These are phyloP conservation scores for Gautieria morchelliformis DNA, from an alignment of 768 basidiomycete genomes.

Conservation along the genomic window DNA sequence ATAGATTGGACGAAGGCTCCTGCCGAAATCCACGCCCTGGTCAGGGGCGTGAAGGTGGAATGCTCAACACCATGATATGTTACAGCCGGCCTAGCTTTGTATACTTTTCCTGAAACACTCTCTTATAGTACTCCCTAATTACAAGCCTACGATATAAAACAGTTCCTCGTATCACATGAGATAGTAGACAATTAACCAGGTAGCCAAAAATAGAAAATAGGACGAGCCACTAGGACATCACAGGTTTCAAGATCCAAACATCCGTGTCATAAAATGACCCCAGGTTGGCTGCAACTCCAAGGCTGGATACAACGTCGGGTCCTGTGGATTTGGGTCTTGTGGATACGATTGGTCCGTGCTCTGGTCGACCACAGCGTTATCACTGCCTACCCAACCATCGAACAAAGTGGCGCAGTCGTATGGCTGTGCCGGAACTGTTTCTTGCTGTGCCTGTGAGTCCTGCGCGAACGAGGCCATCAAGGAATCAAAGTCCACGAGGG, in stretches of 20 bases:
- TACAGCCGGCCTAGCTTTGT: not conserved
- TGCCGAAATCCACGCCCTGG: constrained; percentile 21
- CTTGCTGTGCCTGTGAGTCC: not conserved
- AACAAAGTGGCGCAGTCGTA: not conserved
- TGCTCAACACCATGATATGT: constrained; percentile 13
- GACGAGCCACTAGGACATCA: not conserved
- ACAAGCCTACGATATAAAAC: too few relatives aligned
- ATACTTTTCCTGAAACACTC: not conserved
- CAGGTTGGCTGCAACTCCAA: not conserved
- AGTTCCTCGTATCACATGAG: too few relatives aligned
- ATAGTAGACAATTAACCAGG: too few relatives aligned
- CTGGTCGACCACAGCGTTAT: too few relatives aligned
- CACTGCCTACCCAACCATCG: too few relatives aligned
- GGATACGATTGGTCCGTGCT: too few relatives aligned
- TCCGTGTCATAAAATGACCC: not conserved
- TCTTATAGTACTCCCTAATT: not conserved
- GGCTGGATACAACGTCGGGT: not conserved
- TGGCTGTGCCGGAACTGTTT: not conserved
- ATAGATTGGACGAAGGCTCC: constrained; percentile 30
- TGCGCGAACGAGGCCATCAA: not conserved
- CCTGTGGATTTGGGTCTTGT: not conserved
- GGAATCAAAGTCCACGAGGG: not conserved
- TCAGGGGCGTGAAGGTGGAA: constrained; percentile 30
- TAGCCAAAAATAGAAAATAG: too few relatives aligned
- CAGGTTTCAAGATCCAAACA: not conserved